Evolutionary conservation across 768 basidiomycete species (phyloP), one percentile per base, ranked within the genome.

Genomic region (Lyophyllum semitale): DNA sequence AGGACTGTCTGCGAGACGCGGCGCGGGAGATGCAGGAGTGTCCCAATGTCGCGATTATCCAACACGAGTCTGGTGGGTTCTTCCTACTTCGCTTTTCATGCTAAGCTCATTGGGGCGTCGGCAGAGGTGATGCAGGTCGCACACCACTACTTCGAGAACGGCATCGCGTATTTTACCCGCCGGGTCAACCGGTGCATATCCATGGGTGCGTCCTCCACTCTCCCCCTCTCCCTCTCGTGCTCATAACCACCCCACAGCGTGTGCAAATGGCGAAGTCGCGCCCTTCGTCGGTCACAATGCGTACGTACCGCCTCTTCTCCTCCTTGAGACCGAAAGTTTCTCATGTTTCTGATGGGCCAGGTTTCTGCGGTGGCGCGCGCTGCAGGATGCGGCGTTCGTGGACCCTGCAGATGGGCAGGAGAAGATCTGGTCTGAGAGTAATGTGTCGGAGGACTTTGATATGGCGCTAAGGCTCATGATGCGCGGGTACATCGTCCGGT

Each of bases 241-340:
- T 43, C 20, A 22, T 46, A 29, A 8, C 42, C 11, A 33, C n/a
- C 9, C 18, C 42, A 8, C 78, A 87, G 84, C 86, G 12, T 84
- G 84, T 57, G 87, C 89, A 3, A 92, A 92, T 59, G 90, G 90
- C 35, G 89, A 91, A 67, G 84, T 91, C 18, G 86, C 85, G 2
- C 90, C 90, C 0, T 92, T 92, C 63, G 87, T 92, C 64, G 90
- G 90, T 2, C 91, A 93, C 67, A 91, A 93, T 61, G 91, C 91
- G 57, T 77, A 52, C 42, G 68, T 63, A 15, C 7, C 23, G 8
- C 9, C 15, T 8, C 13, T 29, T 13, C 25, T 1, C 7, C 18
- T 22, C 42, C 27, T 5, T 20, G 30, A 41, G 17, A 9, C 33
- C 43, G 43, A 5, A 9, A 17, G 13, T 35, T 17, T 38, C 20